Evolutionary conservation across 2,329 filamentous ascomycete species (phyloP).

Genomic region (Neurospora sp.): DNA sequence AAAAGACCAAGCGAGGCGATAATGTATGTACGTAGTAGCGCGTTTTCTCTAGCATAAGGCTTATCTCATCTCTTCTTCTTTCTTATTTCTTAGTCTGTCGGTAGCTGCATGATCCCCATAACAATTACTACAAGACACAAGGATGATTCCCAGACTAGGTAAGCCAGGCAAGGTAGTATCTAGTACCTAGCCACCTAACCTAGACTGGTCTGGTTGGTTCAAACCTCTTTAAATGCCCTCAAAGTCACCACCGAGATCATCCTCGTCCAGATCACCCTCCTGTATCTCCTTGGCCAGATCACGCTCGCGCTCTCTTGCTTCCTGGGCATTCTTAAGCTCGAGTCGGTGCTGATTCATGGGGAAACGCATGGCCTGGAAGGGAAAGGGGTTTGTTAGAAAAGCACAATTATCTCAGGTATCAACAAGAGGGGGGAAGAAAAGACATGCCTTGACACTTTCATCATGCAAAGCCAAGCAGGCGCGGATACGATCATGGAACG

Average conservation of each 20-base stretch:
- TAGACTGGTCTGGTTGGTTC: not conserved
- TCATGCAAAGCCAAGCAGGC: conserved; percentile 89
- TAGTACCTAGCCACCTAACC: not conserved
- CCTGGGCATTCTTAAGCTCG: conserved; percentile 95
- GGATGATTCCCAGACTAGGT: not conserved
- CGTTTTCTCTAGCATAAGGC: not conserved
- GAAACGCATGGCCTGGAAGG: conserved; percentile 80
- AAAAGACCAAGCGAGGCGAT: not conserved
- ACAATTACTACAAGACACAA: not conserved
- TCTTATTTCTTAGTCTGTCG: not conserved
- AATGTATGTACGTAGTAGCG: not conserved
- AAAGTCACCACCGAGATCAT: conserved; percentile 91
- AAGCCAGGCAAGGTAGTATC: too few species aligned
- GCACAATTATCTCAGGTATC: too few species aligned
- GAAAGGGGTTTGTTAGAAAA: too few species aligned
- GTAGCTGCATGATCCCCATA: not conserved
- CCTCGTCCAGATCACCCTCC: conserved; percentile 92
- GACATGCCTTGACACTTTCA: conserved; percentile 86
- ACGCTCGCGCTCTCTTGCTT: conserved; percentile 90
- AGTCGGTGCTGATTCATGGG: conserved; percentile 98
- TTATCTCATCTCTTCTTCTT: not conserved
- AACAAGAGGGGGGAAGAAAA: not conserved
- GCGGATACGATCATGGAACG: conserved; percentile 92
- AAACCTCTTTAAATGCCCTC: conserved; percentile 67
- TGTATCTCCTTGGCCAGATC: conserved; percentile 99